These are phyloP conservation scores for Metschnikowia henanensis DNA, from an alignment of 805 yeast species.

Conservation along the genomic window DNA sequence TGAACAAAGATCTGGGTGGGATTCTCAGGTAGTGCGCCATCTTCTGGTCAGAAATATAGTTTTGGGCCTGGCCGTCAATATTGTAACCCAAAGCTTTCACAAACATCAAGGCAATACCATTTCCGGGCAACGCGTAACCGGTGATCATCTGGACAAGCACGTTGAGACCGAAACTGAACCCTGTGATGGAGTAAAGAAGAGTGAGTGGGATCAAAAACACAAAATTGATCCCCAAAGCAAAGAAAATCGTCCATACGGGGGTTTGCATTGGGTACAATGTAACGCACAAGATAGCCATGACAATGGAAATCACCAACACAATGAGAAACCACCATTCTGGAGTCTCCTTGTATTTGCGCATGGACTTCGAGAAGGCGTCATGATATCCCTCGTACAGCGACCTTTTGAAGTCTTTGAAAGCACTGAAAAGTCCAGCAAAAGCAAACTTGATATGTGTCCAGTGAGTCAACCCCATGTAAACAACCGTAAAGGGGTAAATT, in stretches of 20 bases:
- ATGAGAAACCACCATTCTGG: slow-evolving; percentile 46
- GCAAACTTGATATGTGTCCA: slow-evolving; percentile 17
- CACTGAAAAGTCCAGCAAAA: slow-evolving; percentile 12
- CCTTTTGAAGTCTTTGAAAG: slow-evolving; percentile 19
- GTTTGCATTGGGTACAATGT: slow-evolving; percentile 40
- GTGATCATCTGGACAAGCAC: slow-evolving; percentile 43
- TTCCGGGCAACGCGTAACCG: slow-evolving; percentile 48
- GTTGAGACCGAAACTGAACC: slow-evolving; percentile 40
- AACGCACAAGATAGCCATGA: slow-evolving; percentile 36
- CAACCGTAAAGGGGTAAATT: slow-evolving; percentile 25
- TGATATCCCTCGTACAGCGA: slow-evolving; percentile 33
- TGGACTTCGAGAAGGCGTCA: slow-evolving; percentile 34
- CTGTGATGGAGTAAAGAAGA: slow-evolving; percentile 34
- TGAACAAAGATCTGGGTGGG: slow-evolving; percentile 39
- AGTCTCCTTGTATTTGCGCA: slow-evolving; percentile 36
- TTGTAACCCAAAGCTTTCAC: slow-evolving; percentile 49
- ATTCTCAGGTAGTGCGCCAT: slow-evolving; percentile 45
- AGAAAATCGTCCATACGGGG: slow-evolving; percentile 44
- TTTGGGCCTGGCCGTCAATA: slow-evolving; percentile 47
- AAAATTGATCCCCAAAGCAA: slow-evolving; percentile 39
- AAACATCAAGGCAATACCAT: slow-evolving; percentile 48
- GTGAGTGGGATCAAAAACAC: slow-evolving; percentile 42
- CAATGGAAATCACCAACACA: slow-evolving; percentile 32
- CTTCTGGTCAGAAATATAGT: slow-evolving; percentile 47
- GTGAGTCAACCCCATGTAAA: slow-evolving; percentile 20